These are phyloP conservation scores for Mycena floridula DNA, from an alignment of 768 basidiomycete species.

Conservation along the genomic window DNA sequence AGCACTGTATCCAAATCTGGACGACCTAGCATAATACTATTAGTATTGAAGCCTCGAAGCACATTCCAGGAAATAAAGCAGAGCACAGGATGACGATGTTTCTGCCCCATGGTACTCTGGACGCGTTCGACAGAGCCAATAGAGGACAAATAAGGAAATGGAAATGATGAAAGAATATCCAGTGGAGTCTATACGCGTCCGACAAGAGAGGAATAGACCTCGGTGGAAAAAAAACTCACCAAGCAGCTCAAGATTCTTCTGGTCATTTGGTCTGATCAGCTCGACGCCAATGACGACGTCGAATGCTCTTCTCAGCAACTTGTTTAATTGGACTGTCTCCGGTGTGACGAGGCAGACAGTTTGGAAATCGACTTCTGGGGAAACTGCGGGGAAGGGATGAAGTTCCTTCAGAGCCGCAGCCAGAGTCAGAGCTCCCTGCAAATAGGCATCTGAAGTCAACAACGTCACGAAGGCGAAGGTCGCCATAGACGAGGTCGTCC, in stretches of 20 bases:
- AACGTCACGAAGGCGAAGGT: slow-evolving; percentile 86
- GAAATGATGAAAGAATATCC: not conserved
- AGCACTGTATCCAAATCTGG: slow-evolving; percentile 90
- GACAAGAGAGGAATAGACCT: not conserved
- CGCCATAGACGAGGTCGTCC: slow-evolving; percentile 40
- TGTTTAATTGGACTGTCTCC: slow-evolving; percentile 82
- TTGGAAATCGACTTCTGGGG: slow-evolving; percentile 63
- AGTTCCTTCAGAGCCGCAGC: slow-evolving; percentile 80
- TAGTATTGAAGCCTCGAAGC: not conserved
- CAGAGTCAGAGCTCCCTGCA: slow-evolving; percentile 86
- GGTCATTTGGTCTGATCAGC: slow-evolving; percentile 65
- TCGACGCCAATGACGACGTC: slow-evolving; percentile 91
- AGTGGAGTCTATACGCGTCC: slow-evolving; percentile 15
- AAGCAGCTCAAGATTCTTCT: slow-evolving; percentile 66
- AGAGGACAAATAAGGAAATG: not conserved
- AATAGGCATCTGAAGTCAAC: slow-evolving; percentile 86
- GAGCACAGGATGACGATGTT: slow-evolving; percentile 1
- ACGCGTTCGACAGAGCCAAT: slow-evolving; percentile 8
- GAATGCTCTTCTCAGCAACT: slow-evolving; percentile 72
- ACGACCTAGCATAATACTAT: slow-evolving; percentile 53
- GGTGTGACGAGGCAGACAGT: slow-evolving; percentile 93
- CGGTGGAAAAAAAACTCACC: slow-evolving; percentile 52
- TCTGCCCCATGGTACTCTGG: not conserved
- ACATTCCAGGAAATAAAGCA: not conserved
- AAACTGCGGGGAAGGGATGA: slow-evolving; percentile 52